phyloP scores from a whole-genome alignment of 305 asterid genomes.

The Solanum hybrid region DNA sequence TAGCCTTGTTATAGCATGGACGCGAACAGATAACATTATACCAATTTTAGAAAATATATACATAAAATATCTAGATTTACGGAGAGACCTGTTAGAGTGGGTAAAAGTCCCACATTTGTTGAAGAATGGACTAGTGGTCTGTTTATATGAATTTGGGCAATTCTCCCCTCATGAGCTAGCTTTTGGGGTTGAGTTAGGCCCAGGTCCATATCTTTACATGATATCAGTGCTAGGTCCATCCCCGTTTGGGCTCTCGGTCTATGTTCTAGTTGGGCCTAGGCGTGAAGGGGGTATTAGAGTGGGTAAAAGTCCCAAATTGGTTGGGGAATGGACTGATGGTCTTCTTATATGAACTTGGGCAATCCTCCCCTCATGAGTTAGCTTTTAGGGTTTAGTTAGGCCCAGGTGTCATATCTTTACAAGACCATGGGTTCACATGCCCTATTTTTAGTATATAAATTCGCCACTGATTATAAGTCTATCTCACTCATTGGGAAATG shows the following conservation, averaged over 20 bases:
- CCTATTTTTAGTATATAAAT: not conserved
- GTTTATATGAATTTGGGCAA: not conserved
- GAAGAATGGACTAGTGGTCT: not conserved
- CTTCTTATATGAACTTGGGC: not conserved
- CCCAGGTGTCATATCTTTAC: not conserved
- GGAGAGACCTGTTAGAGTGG: not conserved
- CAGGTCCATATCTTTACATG: not conserved
- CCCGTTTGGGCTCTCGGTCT: too few species aligned
- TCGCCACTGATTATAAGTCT: not conserved
- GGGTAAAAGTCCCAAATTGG: not conserved
- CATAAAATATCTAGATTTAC: not conserved
- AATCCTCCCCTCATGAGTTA: too few species aligned
- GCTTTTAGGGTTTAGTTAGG: not conserved
- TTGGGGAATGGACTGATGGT: not conserved
- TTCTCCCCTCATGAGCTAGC: not conserved
- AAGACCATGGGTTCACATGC: not conserved
- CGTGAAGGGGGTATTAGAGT: not conserved
- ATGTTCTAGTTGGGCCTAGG: too few species aligned
- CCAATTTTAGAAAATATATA: not conserved
- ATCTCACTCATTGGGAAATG: not conserved
- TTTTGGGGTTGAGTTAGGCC: not conserved
- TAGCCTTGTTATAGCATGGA: not conserved
- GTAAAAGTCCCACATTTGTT: not conserved
- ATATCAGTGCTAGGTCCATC: too few species aligned
- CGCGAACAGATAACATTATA: not conserved